Base-by-base conservation (phyloP, 139 green algal genomes). In the Edaphochlamys debaryana region DNA sequence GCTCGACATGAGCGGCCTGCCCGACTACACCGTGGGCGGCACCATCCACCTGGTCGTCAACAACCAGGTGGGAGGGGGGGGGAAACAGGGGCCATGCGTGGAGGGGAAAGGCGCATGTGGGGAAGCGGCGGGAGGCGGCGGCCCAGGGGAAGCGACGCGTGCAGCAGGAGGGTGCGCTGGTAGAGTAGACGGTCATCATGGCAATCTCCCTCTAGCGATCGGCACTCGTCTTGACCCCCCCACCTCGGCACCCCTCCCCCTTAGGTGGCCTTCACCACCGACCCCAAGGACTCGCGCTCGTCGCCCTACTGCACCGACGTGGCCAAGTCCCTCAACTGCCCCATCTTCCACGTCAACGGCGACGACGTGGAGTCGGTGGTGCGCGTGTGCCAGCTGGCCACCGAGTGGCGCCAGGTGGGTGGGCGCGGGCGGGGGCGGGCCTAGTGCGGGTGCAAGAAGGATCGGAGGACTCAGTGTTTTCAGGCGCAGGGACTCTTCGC, bases 311-410 rank as follows among this genome's bases (percentile, higher is more conserved):
- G 96, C 92, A 99, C 96, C 27, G 96, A 99, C 85, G 96, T 99
- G 32, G 97, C 97, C 80, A 99, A 99, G 89, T 94, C 94, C 23
- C 89, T 99, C 25, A 93, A 96, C 86, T 89, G 86, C 29, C 97
- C 97, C 78, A 96, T 99, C 85, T 98, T 99, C 89, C 97, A 99
- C 81, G 97, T 99, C 29, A 99, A 99, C 80, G 97, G 91, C 30
- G 97, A 99, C 83, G 97, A 99, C 80, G 94, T 96, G 37, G 97
- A 99, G 92, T 89, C 91, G 25, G 97, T 99, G 27, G 93, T 95
- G 72, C 91, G 95, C 45, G 96, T 95, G 36, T 98, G 87, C 73
- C 93, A 99, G 92, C 91, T 99, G 69, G 97, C 97, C 23, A 93
- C 95, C 0, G 95, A 99, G 79, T 99, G 97, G 97, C 91, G 97